Base-by-base conservation (phyloP, 1,284 basidiomycete species). In the Papiliotrema fonsecae region DNA sequence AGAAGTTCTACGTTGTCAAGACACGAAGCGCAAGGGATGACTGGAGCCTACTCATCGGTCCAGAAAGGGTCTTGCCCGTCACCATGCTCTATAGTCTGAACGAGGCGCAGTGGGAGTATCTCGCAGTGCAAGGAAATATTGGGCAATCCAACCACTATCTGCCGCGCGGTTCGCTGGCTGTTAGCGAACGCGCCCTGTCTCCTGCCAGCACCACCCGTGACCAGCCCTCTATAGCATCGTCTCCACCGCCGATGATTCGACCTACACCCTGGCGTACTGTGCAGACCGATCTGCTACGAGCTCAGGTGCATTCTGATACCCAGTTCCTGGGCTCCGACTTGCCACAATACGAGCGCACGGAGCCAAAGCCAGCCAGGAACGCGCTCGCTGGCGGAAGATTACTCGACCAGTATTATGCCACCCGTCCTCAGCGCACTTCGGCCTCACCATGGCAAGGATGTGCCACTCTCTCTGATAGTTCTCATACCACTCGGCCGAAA, bases 391-490 rank as follows among this genome's bases (percentile, higher is more conserved):
- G 41, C 7, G 44, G 44, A 4, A 22, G 16, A 19, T 26, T 46
- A 2, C 35, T 46, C 26, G 45, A 46, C 35, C 35, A 36, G 6
- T 46, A 46, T 28, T 46, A 46, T 36, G 36, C 31, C 10, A 41
- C 39, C 7, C 6, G 36, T 45, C 31, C 9, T 45, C 34, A 16
- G 32, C 36, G 13, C 9, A 9, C 19, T 37, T 9, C 13, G 19
- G 9, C 36, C 13, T 19, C 13, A 19, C 18, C 9, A 11, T 19
- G 18, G 30, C 16, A 9, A 16, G 30, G 16, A 31, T 10, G 30
- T 10, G 9, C 30, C 9, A 9, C 30, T 31, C 30, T 31, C 10
- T 10, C 30, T 31, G 30, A 16, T 16, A 16, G 30, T 14, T 35
- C 34, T 4, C 16, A 35, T 19, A 35, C 34, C 34, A n/a, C 34